phyloP scores from a whole-genome alignment of 2,329 filamentous ascomycete genomes.

The Pseudopithomyces chartarum region DNA sequence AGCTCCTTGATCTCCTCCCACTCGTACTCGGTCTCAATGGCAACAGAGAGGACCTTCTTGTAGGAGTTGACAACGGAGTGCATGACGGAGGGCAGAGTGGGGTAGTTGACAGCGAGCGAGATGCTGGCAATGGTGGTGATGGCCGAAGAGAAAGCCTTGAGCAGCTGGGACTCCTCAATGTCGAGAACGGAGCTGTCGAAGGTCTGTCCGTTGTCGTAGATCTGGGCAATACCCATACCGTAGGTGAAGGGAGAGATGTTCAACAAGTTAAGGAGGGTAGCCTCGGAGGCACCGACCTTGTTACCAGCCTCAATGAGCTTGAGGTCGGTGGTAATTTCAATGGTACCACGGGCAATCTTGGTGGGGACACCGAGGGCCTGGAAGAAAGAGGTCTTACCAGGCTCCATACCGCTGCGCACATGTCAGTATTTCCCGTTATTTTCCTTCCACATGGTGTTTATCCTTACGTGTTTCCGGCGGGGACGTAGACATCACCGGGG shows the following conservation, averaged over 20 bases:
- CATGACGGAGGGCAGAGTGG: constrained; percentile 92
- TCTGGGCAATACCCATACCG: constrained; percentile 93
- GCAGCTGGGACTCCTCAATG: constrained; percentile 92
- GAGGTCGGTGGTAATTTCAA: constrained; percentile 97
- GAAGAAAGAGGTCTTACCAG: constrained; percentile 99
- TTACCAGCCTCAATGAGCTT: constrained; percentile 91
- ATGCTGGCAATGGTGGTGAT: constrained; percentile 86
- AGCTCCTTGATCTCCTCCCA: constrained; percentile 97
- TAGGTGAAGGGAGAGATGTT: constrained; percentile 87
- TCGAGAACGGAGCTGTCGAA: constrained; percentile 88
- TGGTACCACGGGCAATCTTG: constrained; percentile 99
- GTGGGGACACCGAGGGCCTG: constrained; percentile 99
- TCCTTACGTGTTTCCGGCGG: constrained; percentile 85
- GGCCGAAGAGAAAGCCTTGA: constrained; percentile 78
- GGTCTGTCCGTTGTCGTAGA: constrained; percentile 96
- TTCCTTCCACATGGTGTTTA: neutral
- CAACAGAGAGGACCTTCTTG: constrained; percentile 94
- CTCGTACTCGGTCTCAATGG: constrained; percentile 85
- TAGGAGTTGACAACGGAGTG: constrained; percentile 97
- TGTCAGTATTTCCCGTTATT: constrained; percentile 19
- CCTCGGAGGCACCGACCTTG: constrained; percentile 99
- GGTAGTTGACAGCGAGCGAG: constrained; percentile 93
- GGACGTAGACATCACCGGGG: constrained; percentile 89
- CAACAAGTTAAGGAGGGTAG: constrained; percentile 98
- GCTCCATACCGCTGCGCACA: constrained; percentile 80